A percentile compares a stretch with the other conserved stretches of the same genome.
phyloP scores from a whole-genome alignment of 257 asterid species.

The Gynochthodes officinalis region DNA sequence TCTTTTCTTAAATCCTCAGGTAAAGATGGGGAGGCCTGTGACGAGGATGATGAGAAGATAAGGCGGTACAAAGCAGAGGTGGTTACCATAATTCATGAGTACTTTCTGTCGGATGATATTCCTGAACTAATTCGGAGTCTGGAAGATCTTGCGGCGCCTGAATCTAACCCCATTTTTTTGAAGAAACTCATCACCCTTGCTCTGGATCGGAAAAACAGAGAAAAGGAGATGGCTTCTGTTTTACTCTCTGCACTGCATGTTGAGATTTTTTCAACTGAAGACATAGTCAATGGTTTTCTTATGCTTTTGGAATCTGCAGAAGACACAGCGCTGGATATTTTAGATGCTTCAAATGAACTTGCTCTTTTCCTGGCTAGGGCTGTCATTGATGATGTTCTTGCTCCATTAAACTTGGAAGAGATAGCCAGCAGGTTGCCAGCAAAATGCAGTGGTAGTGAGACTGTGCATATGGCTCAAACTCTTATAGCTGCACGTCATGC shows the following conservation, averaged over 20 bases:
- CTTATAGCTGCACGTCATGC: slow-evolving; percentile 92
- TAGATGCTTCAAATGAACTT: slow-evolving; percentile 88
- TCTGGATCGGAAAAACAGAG: slow-evolving; percentile 89
- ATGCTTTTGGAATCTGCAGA: slow-evolving; percentile 91
- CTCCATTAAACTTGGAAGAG: slow-evolving; percentile 84
- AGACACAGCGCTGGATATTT: slow-evolving; percentile 85
- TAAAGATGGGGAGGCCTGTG: slow-evolving; percentile 39
- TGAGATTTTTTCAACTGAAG: slow-evolving; percentile 83
- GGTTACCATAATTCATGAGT: slow-evolving; percentile 81
- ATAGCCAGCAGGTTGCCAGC: slow-evolving; percentile 54
- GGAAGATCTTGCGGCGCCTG: slow-evolving; percentile 73
- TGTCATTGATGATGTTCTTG: slow-evolving; percentile 86
- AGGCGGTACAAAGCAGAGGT: slow-evolving; percentile 73
- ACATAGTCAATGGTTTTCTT: slow-evolving; percentile 78
- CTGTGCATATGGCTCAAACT: slow-evolving; percentile 67
- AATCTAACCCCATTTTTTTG: slow-evolving; percentile 69
- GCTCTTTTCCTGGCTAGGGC: slow-evolving; percentile 91
- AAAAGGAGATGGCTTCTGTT: slow-evolving; percentile 97
- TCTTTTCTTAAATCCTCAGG: slow-evolving; percentile 49
- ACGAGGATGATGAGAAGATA: slow-evolving; percentile 54
- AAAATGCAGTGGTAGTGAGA: slow-evolving; percentile 75
- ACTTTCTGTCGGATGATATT: slow-evolving; percentile 89
- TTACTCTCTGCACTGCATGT: slow-evolving; percentile 84
- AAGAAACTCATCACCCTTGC: slow-evolving; percentile 87
- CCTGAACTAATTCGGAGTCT: slow-evolving; percentile 88